phyloP scores from a whole-genome alignment of 257 asterid genomes.

The Dorcoceras hygrometricum region DNA sequence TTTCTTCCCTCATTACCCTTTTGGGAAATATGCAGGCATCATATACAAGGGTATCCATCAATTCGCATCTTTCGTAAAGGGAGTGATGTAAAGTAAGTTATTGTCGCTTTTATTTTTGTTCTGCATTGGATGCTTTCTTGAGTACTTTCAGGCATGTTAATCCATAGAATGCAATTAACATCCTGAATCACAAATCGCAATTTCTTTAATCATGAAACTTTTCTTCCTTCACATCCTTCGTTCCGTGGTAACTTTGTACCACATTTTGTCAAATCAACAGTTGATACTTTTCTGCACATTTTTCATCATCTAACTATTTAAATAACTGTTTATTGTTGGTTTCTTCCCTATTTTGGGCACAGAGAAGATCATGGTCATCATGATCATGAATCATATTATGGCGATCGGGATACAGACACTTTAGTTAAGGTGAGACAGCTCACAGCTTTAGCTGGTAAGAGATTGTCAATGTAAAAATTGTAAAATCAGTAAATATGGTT shows the following conservation, averaged over 20 bases:
- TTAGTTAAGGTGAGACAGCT: constrained; percentile 69
- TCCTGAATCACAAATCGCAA: neutral
- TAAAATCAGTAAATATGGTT: constrained; percentile 17
- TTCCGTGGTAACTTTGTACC: neutral
- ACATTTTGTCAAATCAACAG: neutral
- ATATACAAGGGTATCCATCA: constrained; percentile 94
- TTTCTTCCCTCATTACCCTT: constrained; percentile 19
- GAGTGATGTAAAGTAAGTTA: constrained; percentile 67
- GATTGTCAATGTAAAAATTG: constrained; percentile 21
- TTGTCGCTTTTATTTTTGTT: neutral
- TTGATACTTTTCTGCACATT: constrained; percentile 3
- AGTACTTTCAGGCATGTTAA: neutral
- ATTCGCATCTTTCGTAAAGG: constrained; percentile 92
- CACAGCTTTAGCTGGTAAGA: constrained; percentile 7
- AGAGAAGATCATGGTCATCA: constrained; percentile 93
- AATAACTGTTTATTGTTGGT: constrained; percentile 15
- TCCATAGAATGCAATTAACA: neutral
- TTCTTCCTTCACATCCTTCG: neutral
- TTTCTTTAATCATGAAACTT: constrained; percentile 1
- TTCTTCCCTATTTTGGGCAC: constrained; percentile 15
- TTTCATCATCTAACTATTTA: constrained; percentile 16
- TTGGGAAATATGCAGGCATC: constrained; percentile 61
- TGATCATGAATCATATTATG: constrained; percentile 94
- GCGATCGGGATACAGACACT: constrained; percentile 89
- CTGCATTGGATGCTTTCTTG: neutral